Percentiles rank a stretch among this genome's conserved stretches.
phyloP scores from a whole-genome alignment of 345 rosid species.

The Citrus trifoliata region DNA sequence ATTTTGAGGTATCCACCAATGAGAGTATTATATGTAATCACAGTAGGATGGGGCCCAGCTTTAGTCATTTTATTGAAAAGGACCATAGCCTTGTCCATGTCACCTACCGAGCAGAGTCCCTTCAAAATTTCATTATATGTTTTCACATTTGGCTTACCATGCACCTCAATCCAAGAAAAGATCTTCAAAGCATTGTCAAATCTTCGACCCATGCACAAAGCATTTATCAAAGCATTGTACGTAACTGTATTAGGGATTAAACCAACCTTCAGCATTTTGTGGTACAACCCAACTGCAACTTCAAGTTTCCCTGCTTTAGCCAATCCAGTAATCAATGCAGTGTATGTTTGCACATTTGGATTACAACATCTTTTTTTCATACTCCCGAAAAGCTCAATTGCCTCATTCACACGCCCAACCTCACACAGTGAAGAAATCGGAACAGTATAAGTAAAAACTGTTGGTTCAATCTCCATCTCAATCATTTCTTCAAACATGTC shows the following conservation, averaged over 20 bases:
- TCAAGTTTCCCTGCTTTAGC: constrained; percentile 38
- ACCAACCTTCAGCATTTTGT: constrained; percentile 52
- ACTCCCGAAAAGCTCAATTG: constrained; percentile 33
- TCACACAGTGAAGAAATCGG: constrained; percentile 50
- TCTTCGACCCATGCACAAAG: constrained; percentile 32
- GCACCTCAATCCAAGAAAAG: constrained; percentile 47
- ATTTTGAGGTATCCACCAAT: constrained; percentile 38
- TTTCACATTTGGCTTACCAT: constrained; percentile 27
- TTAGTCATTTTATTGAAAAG: constrained; percentile 43
- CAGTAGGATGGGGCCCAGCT: constrained; percentile 47
- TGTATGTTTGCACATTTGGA: constrained; percentile 58
- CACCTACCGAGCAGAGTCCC: constrained; percentile 37
- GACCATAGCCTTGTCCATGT: constrained; percentile 50
- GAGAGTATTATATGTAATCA: constrained; percentile 49
- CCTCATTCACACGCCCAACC: constrained; percentile 50
- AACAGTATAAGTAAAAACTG: constrained; percentile 51
- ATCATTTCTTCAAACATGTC: constrained; percentile 51
- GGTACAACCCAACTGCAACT: constrained; percentile 57
- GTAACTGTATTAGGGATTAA: constrained; percentile 48
- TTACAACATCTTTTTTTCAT: constrained; percentile 46
- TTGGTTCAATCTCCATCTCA: constrained; percentile 46
- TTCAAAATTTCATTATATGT: constrained; percentile 49
- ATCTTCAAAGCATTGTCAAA: constrained; percentile 36
- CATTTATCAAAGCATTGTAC: constrained; percentile 53
- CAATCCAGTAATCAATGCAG: constrained; percentile 53